A percentile compares a stretch with the other conserved stretches of the same genome.
Evolutionary conservation across 129 eudicot genomes (phyloP).

Genomic region (Lactuca sativa): DNA sequence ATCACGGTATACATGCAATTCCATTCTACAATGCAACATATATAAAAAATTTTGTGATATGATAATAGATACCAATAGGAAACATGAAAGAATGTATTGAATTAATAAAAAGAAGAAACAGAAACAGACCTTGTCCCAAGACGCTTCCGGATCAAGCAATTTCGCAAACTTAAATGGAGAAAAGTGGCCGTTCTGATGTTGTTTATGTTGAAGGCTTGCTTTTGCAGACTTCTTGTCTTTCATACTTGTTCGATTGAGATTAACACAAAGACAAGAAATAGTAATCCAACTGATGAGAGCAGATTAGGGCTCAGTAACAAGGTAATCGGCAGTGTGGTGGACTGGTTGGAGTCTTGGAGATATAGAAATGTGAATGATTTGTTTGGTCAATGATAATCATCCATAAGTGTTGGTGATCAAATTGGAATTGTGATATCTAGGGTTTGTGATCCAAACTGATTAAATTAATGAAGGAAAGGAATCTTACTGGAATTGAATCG

Average conservation of each 20-base stretch:
- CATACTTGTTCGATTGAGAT: slow-evolving; percentile 25
- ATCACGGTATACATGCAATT: background rate
- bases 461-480: slow-evolving; percentile 2
- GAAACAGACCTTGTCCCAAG: slow-evolving; percentile 80
- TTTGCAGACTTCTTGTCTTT: slow-evolving; percentile 52
- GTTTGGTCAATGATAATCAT: background rate
- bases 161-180: slow-evolving; percentile 67
- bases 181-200: slow-evolving; percentile 63
- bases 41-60: background rate
- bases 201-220: slow-evolving; percentile 22
- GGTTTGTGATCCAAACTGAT: slow-evolving; percentile 24
- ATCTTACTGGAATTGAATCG: slow-evolving; percentile 8
- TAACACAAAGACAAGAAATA: background rate
- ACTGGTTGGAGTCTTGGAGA: background rate
- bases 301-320: slow-evolving; percentile 11
- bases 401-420: background rate
- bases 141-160: slow-evolving; percentile 77
- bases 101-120: background rate
- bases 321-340: slow-evolving; percentile 1
- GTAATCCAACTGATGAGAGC: background rate
- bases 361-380: slow-evolving; percentile 9
- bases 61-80: background rate
- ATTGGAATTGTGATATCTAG: background rate
- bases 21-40: background rate
- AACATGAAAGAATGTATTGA: background rate